Conservation (phyloP, 192 early-diverging fungal genomes). For the Coemansia sp. region DNA sequence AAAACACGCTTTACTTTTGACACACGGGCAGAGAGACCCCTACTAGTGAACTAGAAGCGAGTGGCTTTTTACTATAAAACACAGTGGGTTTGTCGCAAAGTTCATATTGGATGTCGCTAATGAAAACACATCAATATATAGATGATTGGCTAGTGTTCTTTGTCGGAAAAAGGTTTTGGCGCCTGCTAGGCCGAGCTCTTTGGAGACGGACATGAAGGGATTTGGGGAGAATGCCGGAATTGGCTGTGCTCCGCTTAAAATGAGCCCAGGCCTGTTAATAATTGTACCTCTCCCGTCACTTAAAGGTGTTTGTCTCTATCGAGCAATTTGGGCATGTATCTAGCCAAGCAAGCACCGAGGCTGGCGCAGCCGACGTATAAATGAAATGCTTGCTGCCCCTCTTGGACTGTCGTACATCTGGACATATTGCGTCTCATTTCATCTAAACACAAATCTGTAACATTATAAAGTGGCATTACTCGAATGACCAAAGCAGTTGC, state of each 20-base stretch:
- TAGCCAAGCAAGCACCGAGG: neutral
- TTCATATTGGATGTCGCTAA: too few relatives aligned
- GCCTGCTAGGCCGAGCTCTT: neutral
- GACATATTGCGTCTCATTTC: neutral
- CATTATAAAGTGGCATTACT: too few relatives aligned
- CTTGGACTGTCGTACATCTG: neutral
- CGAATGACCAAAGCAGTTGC: neutral
- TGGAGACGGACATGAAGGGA: neutral
- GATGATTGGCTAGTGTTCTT: neutral
- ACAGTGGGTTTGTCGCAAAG: too few relatives aligned
- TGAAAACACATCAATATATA: neutral
- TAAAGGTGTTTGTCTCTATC: neutral
- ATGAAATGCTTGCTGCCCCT: neutral
- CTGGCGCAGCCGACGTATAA: neutral
- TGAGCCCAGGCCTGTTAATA: neutral
- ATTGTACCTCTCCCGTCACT: neutral
- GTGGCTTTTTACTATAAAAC: too few relatives aligned
- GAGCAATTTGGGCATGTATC: neutral
- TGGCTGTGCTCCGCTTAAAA: neutral
- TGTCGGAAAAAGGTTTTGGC: slow-evolving; percentile 11
- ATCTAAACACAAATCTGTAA: neutral
- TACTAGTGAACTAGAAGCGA: too few relatives aligned
- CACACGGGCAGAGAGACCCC: too few relatives aligned
- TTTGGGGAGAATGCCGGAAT: neutral
- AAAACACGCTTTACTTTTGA: slow-evolving; percentile 69